A percentile compares a stretch with the other conserved stretches of the same genome.
These are phyloP conservation scores for Plasmodium gonderi DNA, from an alignment of 169 alveolate species.

Conservation along the genomic window DNA sequence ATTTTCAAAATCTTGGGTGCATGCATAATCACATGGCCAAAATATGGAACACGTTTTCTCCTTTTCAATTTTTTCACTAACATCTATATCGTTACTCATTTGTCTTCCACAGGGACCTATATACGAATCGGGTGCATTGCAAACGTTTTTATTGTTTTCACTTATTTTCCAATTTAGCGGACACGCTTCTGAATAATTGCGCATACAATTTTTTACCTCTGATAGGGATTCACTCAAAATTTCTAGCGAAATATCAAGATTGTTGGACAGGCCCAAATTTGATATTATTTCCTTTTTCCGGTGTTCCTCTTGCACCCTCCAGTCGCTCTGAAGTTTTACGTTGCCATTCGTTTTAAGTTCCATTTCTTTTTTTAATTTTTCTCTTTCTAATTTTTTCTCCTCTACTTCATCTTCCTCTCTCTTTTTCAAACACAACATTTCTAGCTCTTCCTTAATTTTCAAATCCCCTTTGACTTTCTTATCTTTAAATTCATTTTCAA, in stretches of 20 bases:
- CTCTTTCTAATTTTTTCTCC: neutral
- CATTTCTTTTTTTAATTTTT: neutral
- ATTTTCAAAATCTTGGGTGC: conserved; percentile 49
- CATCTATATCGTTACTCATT: conserved; percentile 44
- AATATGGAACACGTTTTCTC: conserved; percentile 59
- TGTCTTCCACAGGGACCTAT: conserved; percentile 78
- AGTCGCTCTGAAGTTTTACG: no score
- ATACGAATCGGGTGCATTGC: conserved; percentile 80
- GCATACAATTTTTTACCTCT: conserved; percentile 57
- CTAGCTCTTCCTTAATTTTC: conserved; percentile 31
- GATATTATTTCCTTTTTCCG: conserved; percentile 13
- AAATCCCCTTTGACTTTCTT: conserved; percentile 6
- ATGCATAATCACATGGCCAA: conserved; percentile 65
- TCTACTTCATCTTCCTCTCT: conserved; percentile 42
- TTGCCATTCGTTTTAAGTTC: neutral
- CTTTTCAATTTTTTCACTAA: conserved; percentile 33
- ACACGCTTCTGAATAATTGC: conserved; percentile 62
- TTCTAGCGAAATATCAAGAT: neutral
- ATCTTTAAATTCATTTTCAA: conserved; percentile 57
- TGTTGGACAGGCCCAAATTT: conserved; percentile 50
- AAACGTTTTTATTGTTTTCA: conserved; percentile 8
- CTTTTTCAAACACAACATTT: conserved; percentile 40
- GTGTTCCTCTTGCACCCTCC: neutral
- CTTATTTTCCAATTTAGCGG: conserved; percentile 62
- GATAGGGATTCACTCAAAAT: conserved; percentile 41